Conservation (phyloP, 1,284 basidiomycete genomes). For the Ustilago xerochloae region DNA sequence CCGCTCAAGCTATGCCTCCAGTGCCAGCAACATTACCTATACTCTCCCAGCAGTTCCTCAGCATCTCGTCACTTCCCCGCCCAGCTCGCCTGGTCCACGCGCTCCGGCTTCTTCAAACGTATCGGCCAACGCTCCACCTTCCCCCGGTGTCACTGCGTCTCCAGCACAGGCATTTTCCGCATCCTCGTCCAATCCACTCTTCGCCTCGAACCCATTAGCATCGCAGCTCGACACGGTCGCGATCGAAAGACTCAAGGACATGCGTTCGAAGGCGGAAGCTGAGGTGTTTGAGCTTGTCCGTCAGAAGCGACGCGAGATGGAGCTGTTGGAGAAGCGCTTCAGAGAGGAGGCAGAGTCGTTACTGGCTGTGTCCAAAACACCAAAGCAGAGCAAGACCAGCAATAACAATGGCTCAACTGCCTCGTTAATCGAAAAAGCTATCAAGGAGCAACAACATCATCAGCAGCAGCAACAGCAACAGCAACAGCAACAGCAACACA, state of each 20-base stretch:
- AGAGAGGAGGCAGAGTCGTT: constrained; percentile 46
- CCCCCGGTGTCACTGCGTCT: constrained; percentile 11
- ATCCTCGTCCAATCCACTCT: not conserved
- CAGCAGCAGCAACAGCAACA: not conserved
- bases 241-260: constrained; percentile 44
- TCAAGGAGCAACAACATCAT: constrained; percentile 21
- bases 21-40: constrained; percentile 16
- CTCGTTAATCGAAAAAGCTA: constrained; percentile 24
- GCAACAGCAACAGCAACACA: too few species aligned
- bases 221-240: constrained; percentile 43
- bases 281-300: constrained; percentile 52
- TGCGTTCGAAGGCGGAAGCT: constrained; percentile 49
- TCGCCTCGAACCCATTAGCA: constrained; percentile 25
- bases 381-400: constrained; percentile 18
- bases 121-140: constrained; percentile 3
- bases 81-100: constrained; percentile 24
- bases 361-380: constrained; percentile 29
- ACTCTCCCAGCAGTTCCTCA: constrained; percentile 41
- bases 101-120: constrained; percentile 6
- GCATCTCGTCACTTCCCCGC: constrained; percentile 47
- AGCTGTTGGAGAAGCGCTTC: constrained; percentile 42
- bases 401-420: constrained; percentile 15
- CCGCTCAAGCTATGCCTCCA: constrained; percentile 25
- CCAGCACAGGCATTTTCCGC: constrained; percentile 3
- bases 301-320: constrained; percentile 53